A percentile compares a stretch with the other conserved stretches of the same genome.
phyloP scores from a whole-genome alignment of 2,329 filamentous ascomycete species.

The Tetracladium maxilliforme region DNA sequence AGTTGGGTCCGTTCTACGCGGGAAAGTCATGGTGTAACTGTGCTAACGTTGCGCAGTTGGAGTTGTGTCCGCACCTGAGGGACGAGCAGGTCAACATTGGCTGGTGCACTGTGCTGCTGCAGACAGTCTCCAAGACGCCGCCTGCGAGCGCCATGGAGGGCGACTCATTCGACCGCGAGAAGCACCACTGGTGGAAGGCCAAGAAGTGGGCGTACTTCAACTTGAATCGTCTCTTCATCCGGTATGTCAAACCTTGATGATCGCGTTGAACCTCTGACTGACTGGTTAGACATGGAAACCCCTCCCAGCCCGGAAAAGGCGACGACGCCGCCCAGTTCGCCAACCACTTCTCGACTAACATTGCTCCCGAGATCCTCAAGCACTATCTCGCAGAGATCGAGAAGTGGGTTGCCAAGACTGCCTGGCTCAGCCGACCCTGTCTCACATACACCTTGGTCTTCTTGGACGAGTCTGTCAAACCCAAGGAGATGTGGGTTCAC shows the following conservation, averaged over 20 bases:
- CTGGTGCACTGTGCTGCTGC: slow-evolving; percentile 92
- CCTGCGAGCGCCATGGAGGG: slow-evolving; percentile 69
- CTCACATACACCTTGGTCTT: slow-evolving; percentile 89
- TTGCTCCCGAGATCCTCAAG: slow-evolving; percentile 92
- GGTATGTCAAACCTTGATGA: slow-evolving; percentile 32
- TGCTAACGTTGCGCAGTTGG: slow-evolving; percentile 47
- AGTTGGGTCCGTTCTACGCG: slow-evolving; percentile 58
- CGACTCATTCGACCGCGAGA: slow-evolving; percentile 70
- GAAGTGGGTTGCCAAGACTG: slow-evolving; percentile 89
- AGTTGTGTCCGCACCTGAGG: slow-evolving; percentile 65
- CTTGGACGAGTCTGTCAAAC: slow-evolving; percentile 92
- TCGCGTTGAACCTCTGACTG: slow-evolving; percentile 1
- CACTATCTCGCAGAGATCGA: slow-evolving; percentile 90
- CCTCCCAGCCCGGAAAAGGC: slow-evolving; percentile 56
- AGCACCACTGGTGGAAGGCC: slow-evolving; percentile 98
- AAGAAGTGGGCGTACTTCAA: slow-evolving; percentile 99
- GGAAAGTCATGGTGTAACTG: no score
- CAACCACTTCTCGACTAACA: slow-evolving; percentile 79
- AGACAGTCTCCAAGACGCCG: slow-evolving; percentile 72
- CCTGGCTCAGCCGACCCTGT: slow-evolving; percentile 90
- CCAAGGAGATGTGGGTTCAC: slow-evolving; percentile 92
- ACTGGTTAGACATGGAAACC: slow-evolving; percentile 68
- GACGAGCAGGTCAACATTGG: slow-evolving; percentile 74
- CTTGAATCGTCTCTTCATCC: slow-evolving; percentile 85
- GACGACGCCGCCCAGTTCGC: slow-evolving; percentile 71